Evolutionary conservation across 2,329 filamentous ascomycete genomes (phyloP).

Genomic region (Neonectria hederae): DNA sequence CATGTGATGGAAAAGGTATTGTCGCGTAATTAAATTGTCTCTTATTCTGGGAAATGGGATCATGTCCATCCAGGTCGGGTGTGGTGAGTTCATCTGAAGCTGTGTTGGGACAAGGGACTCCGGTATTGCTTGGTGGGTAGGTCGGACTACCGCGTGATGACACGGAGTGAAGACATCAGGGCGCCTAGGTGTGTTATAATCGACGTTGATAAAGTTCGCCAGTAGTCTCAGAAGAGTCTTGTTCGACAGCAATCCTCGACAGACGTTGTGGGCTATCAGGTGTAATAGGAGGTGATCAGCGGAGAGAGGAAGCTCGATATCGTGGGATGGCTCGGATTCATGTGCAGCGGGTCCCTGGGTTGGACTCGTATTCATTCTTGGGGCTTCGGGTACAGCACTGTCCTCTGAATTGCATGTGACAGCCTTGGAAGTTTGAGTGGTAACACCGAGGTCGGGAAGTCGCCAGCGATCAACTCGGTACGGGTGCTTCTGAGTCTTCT

Average conservation of each 20-base stretch:
- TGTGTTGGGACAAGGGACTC: constrained; percentile 23
- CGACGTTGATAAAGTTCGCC: constrained; percentile 4
- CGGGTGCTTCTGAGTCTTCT: background rate
- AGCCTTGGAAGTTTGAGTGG: background rate
- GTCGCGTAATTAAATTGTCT: constrained; percentile 26
- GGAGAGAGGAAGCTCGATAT: background rate
- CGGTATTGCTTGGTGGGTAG: constrained; percentile 5
- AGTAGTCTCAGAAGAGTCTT: constrained; percentile 10
- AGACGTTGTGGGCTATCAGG: constrained; percentile 28
- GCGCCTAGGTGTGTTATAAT: background rate
- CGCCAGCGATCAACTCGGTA: constrained; percentile 30
- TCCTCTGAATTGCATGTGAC: background rate
- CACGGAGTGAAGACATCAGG: background rate
- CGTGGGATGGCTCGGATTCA: rapidly evolving
- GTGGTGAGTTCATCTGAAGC: constrained; percentile 31
- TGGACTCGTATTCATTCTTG: too few relatives aligned
- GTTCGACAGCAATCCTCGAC: constrained; percentile 21
- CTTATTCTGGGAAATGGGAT: constrained; percentile 26
- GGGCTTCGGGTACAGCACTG: background rate
- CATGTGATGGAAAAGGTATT: constrained; percentile 21
- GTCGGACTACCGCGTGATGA: constrained; percentile 4
- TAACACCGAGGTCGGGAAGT: background rate
- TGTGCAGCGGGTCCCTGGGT: too few relatives aligned
- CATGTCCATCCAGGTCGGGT: constrained; percentile 27
- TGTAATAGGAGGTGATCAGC: constrained; percentile 24